Evolutionary conservation across 345 rosid genomes (phyloP).

Genomic region (thale cress (Arabidopsis thaliana)): TAIR10.1 NC_003070.9:20369501-20370000

Average conservation of each 20-base stretch:
- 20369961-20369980: not conserved
- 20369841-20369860: slow-evolving; percentile 1
- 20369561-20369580: no score
- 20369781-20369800: not conserved
- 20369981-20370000: not conserved
- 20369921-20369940: not conserved
- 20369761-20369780: not conserved
- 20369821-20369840: not conserved
- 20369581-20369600: no score
- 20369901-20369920: not conserved
- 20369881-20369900: not conserved
- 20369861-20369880: not conserved
- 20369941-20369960: not conserved
- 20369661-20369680: no score
- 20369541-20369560: no score
- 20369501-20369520: no score
- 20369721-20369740: not conserved
- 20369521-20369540: no score
- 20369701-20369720: not conserved
- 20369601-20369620: no score
- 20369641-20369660: no score
- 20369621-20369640: no score
- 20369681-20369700: not conserved
- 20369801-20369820: not conserved
- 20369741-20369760: slow-evolving; percentile 3